Evolutionary conservation across 2,329 filamentous ascomycete species (phyloP), one percentile per base, ranked within the genome.

Genomic region (Thermothelomyces thermophilus): DNA sequence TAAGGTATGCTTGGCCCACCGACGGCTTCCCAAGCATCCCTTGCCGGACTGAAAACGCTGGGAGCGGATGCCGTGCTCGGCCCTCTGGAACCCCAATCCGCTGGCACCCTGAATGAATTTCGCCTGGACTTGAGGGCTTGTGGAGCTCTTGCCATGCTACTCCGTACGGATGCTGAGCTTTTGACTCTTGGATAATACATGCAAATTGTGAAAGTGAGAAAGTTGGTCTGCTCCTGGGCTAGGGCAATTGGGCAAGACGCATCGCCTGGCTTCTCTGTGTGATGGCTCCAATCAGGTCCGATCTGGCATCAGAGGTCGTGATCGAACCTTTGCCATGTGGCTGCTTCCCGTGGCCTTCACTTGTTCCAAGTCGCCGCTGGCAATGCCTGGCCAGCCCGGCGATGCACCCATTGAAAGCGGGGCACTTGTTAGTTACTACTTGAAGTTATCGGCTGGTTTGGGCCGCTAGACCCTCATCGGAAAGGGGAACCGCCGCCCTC

Each of bases 1-100:
- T 13, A 31, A n/a, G n/a, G n/a, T n/a, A n/a, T n/a, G n/a, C n/a
- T n/a, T n/a, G n/a, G 33, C 16, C 48, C 33, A n/a, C 6, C 50
- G 45, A 35, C 48, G 46, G 48, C 35, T 41, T 36, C 28, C 52
- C 46, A 50, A n/a, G 54, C 51, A 53, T 52, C 51, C 53, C 49
- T 46, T 54, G 53, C 41, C 51, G 46, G 40, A 24, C 20, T 16
- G 19, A 16, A 11, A 35, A 33, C 36, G 33, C 26, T 40, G 46
- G 26, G 48, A 48, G 44, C 41, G 36, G 53, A 45, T 51, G 50
- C 48, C 22, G 40, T 45, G 49, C 53, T 51, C 43, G 46, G 45
- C 40, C 17, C 34, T 33, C 31, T 52, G 34, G 20, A 35, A 46
- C 24, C 37, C 24, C 42, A 43, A 31, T 43, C 31, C 24, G 24